A percentile compares a stretch with the other conserved stretches of the same genome.
Evolutionary conservation across 108 stramenopile species (phyloP).

Genomic region (Cylindrotheca closterium): DNA sequence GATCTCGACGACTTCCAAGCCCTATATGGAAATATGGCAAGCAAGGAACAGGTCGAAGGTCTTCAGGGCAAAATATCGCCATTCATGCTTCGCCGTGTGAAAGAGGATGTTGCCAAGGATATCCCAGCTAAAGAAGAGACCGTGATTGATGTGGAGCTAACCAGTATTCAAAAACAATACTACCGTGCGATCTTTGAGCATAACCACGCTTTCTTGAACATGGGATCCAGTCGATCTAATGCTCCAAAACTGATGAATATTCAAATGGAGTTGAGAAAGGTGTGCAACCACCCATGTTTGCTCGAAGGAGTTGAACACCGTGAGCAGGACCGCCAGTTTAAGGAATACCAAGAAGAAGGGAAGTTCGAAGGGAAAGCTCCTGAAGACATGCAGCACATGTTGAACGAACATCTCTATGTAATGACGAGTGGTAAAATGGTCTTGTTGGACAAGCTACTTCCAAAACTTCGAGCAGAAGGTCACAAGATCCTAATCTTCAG

Average conservation of each 20-base stretch:
- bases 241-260: constrained; percentile 98
- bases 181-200: constrained; percentile 98
- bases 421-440: constrained; percentile 98
- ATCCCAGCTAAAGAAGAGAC: constrained; percentile 99
- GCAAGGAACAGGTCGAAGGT: constrained; percentile 87
- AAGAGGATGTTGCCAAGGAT: constrained; percentile 98
- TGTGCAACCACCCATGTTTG: constrained; percentile 98
- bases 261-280: constrained; percentile 98
- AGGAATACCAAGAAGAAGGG: constrained; percentile 62
- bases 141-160: constrained; percentile 98
- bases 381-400: constrained; percentile 71
- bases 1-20: constrained; percentile 88
- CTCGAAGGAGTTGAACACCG: constrained; percentile 92
- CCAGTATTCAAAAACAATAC: constrained; percentile 97
- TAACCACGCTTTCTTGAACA: constrained; percentile 94
- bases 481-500: constrained; percentile 97
- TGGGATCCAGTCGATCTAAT: constrained; percentile 59
- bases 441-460: constrained; percentile 97
- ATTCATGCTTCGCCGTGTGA: constrained; percentile 95
- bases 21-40: constrained; percentile 91
- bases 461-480: constrained; percentile 93
- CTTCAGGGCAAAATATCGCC: constrained; percentile 93
- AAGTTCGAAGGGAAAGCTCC: constrained; percentile 71
- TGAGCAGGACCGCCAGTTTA: constrained; percentile 84
- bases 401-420: constrained; percentile 85